These are phyloP conservation scores for Rhipidocladum racemiflorum DNA, from an alignment of 176 grass and related monocot genomes.

Conservation along the genomic window DNA sequence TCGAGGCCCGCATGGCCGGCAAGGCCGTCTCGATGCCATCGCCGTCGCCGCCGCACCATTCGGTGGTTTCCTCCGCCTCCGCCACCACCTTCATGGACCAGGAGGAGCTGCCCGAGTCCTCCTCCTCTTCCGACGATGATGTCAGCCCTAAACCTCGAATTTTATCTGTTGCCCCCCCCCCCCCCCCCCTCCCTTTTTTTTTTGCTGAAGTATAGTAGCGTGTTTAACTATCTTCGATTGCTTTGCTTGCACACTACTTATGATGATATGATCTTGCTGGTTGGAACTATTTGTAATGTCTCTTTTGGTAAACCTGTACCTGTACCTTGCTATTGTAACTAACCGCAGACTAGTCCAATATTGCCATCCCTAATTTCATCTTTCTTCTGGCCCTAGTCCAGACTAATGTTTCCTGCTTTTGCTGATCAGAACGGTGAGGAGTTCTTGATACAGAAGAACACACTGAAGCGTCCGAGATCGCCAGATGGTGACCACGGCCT, in stretches of 20 bases:
- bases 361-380: background rate
- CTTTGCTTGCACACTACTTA: slow-evolving; percentile 14
- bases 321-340: slow-evolving; percentile 12
- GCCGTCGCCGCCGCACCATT: slow-evolving; percentile 50
- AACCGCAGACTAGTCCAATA: background rate
- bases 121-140: slow-evolving; percentile 83
- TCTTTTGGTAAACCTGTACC: background rate
- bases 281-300: background rate
- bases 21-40: slow-evolving; percentile 67
- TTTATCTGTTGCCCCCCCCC: background rate
- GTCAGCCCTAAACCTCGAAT: slow-evolving; percentile 61
- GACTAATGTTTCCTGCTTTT: slow-evolving; percentile 29
- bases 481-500: slow-evolving; percentile 46
- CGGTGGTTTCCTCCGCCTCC: slow-evolving; percentile 24
- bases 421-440: slow-evolving; percentile 61
- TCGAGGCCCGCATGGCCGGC: slow-evolving; percentile 97
- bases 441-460: slow-evolving; percentile 95
- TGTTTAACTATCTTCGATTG: background rate
- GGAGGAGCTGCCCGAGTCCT: slow-evolving; percentile 77
- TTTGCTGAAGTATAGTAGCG: background rate
- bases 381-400: background rate
- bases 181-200: background rate
- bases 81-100: slow-evolving; percentile 60
- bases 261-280: slow-evolving; percentile 11
- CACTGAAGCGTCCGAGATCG: slow-evolving; percentile 61